Evolutionary conservation across 306 rosid species (phyloP).

Genomic region (Albizia julibrissin): DNA sequence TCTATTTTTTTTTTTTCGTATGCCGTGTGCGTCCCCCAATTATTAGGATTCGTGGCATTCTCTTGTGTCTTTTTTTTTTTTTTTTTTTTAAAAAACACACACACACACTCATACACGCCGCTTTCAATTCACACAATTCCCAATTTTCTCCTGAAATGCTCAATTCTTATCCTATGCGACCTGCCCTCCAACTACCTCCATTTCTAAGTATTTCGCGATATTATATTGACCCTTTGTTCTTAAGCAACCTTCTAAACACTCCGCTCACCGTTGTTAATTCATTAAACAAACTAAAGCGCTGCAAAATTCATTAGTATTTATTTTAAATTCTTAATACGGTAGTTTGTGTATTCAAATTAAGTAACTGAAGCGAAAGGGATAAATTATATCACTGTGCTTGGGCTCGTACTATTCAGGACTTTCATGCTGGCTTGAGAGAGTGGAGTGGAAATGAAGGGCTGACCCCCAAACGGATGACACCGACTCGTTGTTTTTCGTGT

Average conservation of each 20-base stretch:
- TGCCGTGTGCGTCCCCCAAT: background rate
- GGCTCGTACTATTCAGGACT: background rate
- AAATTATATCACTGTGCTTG: background rate
- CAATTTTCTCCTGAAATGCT: background rate
- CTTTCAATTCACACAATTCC: background rate
- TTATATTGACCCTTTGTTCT: background rate
- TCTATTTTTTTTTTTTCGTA: background rate
- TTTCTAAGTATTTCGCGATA: background rate
- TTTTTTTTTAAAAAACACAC: no score
- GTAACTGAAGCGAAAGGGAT: background rate
- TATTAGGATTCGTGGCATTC: background rate
- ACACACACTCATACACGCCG: no score
- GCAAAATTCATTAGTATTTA: no score
- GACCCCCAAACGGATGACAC: background rate
- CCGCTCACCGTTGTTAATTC: background rate
- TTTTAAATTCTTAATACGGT: background rate
- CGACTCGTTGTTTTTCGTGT: background rate
- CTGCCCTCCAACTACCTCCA: background rate
- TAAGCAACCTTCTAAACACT: background rate
- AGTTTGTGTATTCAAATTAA: no score
- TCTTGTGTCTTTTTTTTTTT: background rate
- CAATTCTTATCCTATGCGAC: background rate
- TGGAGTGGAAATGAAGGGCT: background rate
- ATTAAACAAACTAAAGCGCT: background rate
- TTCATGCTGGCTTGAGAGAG: background rate